phyloP scores from a whole-genome alignment of 805 yeast genomes.

The Kluyveromyces dobzhanskii region DNA sequence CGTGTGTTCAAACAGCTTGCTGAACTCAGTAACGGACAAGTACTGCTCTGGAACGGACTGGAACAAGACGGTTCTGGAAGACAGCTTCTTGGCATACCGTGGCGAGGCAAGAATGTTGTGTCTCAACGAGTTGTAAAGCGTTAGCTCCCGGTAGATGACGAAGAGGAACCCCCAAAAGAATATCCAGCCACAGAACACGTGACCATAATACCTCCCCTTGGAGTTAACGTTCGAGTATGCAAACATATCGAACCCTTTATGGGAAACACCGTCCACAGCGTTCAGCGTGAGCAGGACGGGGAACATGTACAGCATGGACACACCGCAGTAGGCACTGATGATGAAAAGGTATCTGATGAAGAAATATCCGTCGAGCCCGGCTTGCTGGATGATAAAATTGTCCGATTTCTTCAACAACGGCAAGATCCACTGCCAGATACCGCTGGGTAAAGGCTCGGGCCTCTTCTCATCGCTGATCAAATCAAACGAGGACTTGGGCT shows the following conservation, averaged over 20 bases:
- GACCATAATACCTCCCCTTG: constrained; percentile 68
- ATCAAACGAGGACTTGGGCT: constrained; percentile 67
- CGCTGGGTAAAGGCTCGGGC: constrained; percentile 68
- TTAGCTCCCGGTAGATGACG: constrained; percentile 74
- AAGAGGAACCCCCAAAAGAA: constrained; percentile 65
- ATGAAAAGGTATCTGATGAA: constrained; percentile 70
- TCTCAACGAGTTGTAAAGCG: constrained; percentile 67
- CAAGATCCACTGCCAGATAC: constrained; percentile 61
- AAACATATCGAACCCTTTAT: constrained; percentile 63
- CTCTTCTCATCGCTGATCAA: constrained; percentile 50
- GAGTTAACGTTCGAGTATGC: constrained; percentile 68
- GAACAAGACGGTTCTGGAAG: constrained; percentile 76
- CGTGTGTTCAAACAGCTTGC: constrained; percentile 74
- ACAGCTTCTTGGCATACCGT: constrained; percentile 59
- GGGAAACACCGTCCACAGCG: constrained; percentile 55
- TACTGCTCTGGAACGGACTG: constrained; percentile 75
- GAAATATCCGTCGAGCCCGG: constrained; percentile 92
- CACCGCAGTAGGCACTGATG: constrained; percentile 43
- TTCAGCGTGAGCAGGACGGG: constrained; percentile 78
- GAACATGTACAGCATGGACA: constrained; percentile 48
- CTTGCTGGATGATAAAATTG: constrained; percentile 69
- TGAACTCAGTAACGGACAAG: constrained; percentile 63
- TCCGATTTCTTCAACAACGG: constrained; percentile 61
- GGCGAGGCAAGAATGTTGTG: constrained; percentile 77
- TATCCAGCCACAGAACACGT: constrained; percentile 72